phyloP scores from a whole-genome alignment of 441 rosid genomes.

The Macaranga tanarius region DNA sequence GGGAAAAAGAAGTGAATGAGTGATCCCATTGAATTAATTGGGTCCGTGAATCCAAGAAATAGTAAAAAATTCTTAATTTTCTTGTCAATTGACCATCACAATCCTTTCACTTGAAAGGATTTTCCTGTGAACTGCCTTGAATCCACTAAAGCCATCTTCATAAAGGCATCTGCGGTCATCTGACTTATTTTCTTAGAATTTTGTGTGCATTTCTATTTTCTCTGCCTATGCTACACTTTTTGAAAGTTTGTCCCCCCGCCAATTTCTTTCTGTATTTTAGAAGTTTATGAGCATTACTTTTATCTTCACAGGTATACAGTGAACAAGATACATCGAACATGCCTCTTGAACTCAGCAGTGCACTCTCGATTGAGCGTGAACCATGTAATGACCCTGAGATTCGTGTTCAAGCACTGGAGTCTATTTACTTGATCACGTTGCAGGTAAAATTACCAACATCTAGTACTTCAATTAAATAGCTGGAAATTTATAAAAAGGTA shows the following conservation, averaged over 20 bases:
- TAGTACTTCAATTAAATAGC: background rate
- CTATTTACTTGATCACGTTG: constrained; percentile 76
- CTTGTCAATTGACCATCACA: background rate
- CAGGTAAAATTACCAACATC: constrained; percentile 42
- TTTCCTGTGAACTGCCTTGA: background rate
- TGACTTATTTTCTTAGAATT: too few relatives aligned
- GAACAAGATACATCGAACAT: constrained; percentile 69
- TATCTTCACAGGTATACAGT: constrained; percentile 47
- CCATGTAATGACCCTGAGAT: constrained; percentile 76
- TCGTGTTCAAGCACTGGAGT: constrained; percentile 74
- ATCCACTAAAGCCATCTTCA: background rate
- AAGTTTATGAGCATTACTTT: constrained; percentile 15
- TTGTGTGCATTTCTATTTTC: background rate
- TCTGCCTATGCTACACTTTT: background rate
- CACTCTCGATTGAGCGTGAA: constrained; percentile 83
- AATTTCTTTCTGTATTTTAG: constrained; percentile 8
- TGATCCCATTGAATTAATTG: background rate
- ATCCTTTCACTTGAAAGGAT: background rate
- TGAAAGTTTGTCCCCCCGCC: background rate
- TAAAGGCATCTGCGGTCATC: background rate
- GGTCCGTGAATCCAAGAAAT: background rate
- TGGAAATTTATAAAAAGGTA: background rate
- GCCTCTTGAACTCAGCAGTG: constrained; percentile 89
- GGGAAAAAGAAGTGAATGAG: background rate
- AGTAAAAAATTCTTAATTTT: background rate